These are phyloP conservation scores for Sugiyamaella chiloensis DNA, from an alignment of 805 yeast species.

Conservation along the genomic window DNA sequence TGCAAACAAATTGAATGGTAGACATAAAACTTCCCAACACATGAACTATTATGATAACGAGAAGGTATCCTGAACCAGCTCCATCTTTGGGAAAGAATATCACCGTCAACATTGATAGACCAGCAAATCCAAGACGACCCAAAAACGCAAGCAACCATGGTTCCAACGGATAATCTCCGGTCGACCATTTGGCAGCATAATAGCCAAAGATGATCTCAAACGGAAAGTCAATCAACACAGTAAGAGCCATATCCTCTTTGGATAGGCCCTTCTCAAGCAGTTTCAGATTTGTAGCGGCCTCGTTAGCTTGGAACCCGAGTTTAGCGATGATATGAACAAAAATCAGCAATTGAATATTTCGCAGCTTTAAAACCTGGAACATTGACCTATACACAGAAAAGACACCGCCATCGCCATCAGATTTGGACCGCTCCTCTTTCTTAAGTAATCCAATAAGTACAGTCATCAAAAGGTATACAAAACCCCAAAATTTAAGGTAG, in stretches of 20 bases:
- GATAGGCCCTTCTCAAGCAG: conserved; percentile 86
- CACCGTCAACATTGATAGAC: conserved; percentile 70
- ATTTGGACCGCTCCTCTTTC: conserved; percentile 63
- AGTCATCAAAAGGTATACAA: conserved; percentile 66
- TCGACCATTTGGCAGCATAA: conserved; percentile 93
- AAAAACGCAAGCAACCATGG: conserved; percentile 91
- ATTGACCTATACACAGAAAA: conserved; percentile 34
- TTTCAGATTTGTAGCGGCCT: conserved; percentile 91
- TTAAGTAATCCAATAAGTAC: conserved; percentile 53
- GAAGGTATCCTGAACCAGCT: conserved; percentile 51
- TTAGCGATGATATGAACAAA: conserved; percentile 75
- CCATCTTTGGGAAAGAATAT: conserved; percentile 61
- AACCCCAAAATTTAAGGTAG: conserved; percentile 77
- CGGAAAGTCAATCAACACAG: conserved; percentile 92
- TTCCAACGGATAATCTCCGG: conserved; percentile 59
- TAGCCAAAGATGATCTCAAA: conserved; percentile 94
- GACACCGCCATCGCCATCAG: conserved; percentile 33
- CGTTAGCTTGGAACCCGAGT: conserved; percentile 92
- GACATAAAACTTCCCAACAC: conserved; percentile 86
- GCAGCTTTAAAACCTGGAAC: conserved; percentile 43
- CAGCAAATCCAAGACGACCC: conserved; percentile 76
- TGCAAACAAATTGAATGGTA: conserved; percentile 91
- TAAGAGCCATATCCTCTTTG: conserved; percentile 88
- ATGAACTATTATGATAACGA: conserved; percentile 77
- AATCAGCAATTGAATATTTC: conserved; percentile 71